Evolutionary conservation across 805 yeast species (phyloP).

Genomic region (Debaryomyces tyrocola): DNA sequence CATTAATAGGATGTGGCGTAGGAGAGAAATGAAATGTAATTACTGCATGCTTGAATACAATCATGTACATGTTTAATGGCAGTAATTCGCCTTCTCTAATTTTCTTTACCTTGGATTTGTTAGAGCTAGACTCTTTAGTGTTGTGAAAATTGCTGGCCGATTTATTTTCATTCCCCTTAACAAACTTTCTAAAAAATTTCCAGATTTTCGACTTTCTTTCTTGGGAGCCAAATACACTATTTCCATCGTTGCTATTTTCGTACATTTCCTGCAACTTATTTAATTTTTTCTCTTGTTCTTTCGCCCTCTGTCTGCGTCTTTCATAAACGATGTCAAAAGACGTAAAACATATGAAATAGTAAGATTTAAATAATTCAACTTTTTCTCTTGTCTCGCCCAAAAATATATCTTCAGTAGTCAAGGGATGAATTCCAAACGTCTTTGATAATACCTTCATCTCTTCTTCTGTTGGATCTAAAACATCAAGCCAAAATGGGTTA

Average conservation of each 20-base stretch:
- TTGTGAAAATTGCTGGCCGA: slow-evolving; percentile 1
- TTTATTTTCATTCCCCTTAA: slow-evolving; percentile 1
- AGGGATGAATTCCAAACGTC: slow-evolving; percentile 92
- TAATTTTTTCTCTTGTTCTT: slow-evolving; percentile 43
- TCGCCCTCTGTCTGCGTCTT: slow-evolving; percentile 52
- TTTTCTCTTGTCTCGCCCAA: slow-evolving; percentile 94
- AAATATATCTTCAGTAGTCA: slow-evolving; percentile 93
- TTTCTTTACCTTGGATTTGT: slow-evolving; percentile 28
- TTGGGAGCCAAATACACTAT: slow-evolving; percentile 15
- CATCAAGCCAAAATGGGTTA: slow-evolving; percentile 81
- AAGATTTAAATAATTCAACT: slow-evolving; percentile 87
- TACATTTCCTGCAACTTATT: slow-evolving; percentile 38
- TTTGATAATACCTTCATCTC: slow-evolving; percentile 91
- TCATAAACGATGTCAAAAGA: slow-evolving; percentile 68
- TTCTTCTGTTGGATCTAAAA: slow-evolving; percentile 90
- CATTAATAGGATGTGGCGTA: slow-evolving; percentile 95
- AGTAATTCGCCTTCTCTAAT: slow-evolving; percentile 61
- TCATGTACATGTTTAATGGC: slow-evolving; percentile 89
- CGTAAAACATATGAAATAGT: slow-evolving; percentile 85
- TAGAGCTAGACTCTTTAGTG: slow-evolving; percentile 18
- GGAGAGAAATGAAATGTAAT: slow-evolving; percentile 92
- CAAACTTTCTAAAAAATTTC: slow-evolving; percentile 8
- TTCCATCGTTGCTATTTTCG: slow-evolving; percentile 18
- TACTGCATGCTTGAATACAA: slow-evolving; percentile 89
- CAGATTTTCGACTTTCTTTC: slow-evolving; percentile 16